Percentiles rank a stretch among this genome's conserved stretches.
phyloP scores from a whole-genome alignment of 352 stramenopile genomes.

The Globisporangium orthogonon region DNA sequence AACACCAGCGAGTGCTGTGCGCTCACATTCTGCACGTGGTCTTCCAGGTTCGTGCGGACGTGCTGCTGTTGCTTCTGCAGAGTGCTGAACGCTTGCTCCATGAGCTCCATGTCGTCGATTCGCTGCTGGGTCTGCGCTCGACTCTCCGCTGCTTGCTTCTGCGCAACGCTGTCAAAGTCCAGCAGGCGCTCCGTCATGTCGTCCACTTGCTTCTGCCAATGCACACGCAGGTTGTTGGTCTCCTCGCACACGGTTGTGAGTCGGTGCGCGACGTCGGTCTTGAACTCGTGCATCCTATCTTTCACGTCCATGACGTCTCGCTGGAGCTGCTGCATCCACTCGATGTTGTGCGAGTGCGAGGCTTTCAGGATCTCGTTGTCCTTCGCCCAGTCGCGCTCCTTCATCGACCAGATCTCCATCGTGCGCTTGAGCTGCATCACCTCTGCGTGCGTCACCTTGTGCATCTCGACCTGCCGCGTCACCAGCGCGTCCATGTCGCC shows the following conservation, averaged over 20 bases:
- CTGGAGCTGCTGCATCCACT: constrained; percentile 86
- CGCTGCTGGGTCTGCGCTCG: constrained; percentile 47
- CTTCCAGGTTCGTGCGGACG: constrained; percentile 39
- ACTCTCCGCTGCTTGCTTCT: constrained; percentile 35
- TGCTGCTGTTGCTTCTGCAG: constrained; percentile 65
- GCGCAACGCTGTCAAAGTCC: constrained; percentile 34
- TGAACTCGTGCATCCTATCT: constrained; percentile 62
- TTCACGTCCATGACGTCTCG: constrained; percentile 78
- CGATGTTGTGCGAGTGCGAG: constrained; percentile 73
- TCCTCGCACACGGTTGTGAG: constrained; percentile 60
- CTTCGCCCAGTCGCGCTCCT: constrained; percentile 82
- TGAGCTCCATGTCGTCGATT: constrained; percentile 61
- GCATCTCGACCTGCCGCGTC: constrained; percentile 43
- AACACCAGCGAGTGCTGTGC: constrained; percentile 31
- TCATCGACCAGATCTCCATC: constrained; percentile 73
- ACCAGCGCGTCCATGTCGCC: constrained; percentile 55
- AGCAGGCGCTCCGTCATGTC: constrained; percentile 54
- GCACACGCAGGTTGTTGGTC: constrained; percentile 48
- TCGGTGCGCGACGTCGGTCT: constrained; percentile 41
- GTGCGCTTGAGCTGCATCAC: constrained; percentile 70
- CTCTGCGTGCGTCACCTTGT: constrained; percentile 56
- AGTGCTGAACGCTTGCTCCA: constrained; percentile 63
- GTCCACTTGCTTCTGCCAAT: constrained; percentile 72
- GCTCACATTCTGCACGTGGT: constrained; percentile 35
- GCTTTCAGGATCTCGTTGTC: constrained; percentile 83